A percentile compares a stretch with the other conserved stretches of the same genome.
Conservation (phyloP, 352 stramenopile genomes). For the Globisporangium recalcitrans region DNA sequence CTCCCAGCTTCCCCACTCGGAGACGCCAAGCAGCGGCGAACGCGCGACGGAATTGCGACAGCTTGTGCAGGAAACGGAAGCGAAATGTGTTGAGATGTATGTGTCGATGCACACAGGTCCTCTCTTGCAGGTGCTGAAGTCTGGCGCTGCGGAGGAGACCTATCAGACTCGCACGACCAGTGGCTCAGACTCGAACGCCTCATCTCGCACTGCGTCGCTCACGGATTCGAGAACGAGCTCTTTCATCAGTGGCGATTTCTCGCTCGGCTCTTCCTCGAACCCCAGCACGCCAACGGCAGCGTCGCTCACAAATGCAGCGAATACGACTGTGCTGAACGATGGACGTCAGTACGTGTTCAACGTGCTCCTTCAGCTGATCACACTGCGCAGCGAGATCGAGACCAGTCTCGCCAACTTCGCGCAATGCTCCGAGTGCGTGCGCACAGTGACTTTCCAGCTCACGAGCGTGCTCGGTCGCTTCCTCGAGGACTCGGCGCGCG, state of each 20-base stretch:
- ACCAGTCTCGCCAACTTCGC: constrained; percentile 52
- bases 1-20: constrained; percentile 26
- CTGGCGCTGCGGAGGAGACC: constrained; percentile 44
- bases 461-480: constrained; percentile 43
- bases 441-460: constrained; percentile 44
- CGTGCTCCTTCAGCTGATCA: constrained; percentile 73
- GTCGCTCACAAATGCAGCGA: constrained; percentile 15
- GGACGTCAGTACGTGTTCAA: constrained; percentile 79
- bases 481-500: constrained; percentile 29
- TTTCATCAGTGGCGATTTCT: constrained; percentile 21
- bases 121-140: constrained; percentile 41
- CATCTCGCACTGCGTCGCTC: constrained; percentile 27
- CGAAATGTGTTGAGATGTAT: constrained; percentile 59
- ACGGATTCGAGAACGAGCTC: constrained; percentile 27
- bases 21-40: constrained; percentile 8
- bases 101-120: constrained; percentile 45
- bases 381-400: constrained; percentile 63
- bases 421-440: constrained; percentile 53
- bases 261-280: constrained; percentile 8
- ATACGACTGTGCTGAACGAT: constrained; percentile 32
- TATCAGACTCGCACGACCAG: constrained; percentile 21
- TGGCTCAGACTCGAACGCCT: constrained; percentile 9
- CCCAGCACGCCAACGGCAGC: constrained; percentile 19
- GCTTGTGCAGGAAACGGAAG: constrained; percentile 40
- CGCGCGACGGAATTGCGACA: constrained; percentile 27